These are phyloP conservation scores for Arthromyces matolae DNA, from an alignment of 768 basidiomycete genomes.

Conservation along the genomic window DNA sequence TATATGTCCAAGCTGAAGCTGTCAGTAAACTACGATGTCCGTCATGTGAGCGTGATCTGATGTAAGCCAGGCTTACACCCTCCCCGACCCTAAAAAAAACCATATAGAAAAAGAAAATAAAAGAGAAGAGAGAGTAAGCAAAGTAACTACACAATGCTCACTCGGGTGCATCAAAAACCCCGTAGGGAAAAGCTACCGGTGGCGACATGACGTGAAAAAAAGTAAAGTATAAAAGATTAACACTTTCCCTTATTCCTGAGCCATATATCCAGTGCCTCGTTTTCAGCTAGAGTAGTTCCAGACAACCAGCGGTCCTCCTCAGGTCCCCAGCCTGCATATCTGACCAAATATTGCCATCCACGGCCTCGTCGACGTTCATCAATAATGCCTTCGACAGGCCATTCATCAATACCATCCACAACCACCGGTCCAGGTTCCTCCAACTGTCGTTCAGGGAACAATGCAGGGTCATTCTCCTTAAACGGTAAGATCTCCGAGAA, in stretches of 20 bases:
- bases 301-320: constrained; percentile 29
- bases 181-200: not conserved
- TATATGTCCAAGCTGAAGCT: too few relatives aligned
- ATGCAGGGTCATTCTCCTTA: not conserved
- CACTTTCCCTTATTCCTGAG: too few relatives aligned
- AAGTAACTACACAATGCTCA: too few relatives aligned
- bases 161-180: not conserved
- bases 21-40: too few relatives aligned
- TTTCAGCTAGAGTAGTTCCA: constrained; percentile 17
- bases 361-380: constrained; percentile 20
- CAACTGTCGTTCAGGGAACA: not conserved
- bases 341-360: constrained; percentile 28
- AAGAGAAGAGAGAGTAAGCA: too few relatives aligned
- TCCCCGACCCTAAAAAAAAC: not conserved
- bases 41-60: too few relatives aligned
- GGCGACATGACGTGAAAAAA: not conserved
- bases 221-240: too few relatives aligned
- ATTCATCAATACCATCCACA: not conserved
- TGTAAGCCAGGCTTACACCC: not conserved
- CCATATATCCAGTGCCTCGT: constrained; percentile 19
- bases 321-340: constrained; percentile 27
- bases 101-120: not conserved
- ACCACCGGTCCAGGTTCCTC: not conserved
- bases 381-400: constrained; percentile 25
- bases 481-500: not conserved